phyloP scores from a whole-genome alignment of 179 eudicot genomes.

The Silene noctiflora region DNA sequence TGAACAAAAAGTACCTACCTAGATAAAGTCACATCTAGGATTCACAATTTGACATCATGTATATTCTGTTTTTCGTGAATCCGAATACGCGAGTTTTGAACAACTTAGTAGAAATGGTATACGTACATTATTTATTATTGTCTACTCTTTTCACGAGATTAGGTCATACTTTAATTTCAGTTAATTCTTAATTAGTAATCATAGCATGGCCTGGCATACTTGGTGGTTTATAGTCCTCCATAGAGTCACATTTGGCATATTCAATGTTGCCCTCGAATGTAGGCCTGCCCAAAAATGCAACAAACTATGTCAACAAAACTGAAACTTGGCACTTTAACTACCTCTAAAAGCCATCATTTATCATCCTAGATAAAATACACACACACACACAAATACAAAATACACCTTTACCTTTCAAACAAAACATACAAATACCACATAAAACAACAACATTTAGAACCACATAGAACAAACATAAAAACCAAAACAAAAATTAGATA shows the following conservation, averaged over 20 bases:
- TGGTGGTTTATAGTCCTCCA: background rate
- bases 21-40: too few species aligned
- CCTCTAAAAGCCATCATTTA: conserved; percentile 8
- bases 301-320: background rate
- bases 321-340: conserved; percentile 4
- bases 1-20: too few species aligned
- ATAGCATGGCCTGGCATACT: background rate
- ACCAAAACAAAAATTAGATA: background rate
- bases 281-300: background rate
- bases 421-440: background rate
- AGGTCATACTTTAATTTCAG: too few species aligned
- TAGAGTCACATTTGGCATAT: background rate
- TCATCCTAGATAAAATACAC: background rate
- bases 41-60: too few species aligned
- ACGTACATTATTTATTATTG: too few species aligned
- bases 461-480: background rate
- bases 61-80: too few species aligned
- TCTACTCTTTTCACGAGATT: too few species aligned
- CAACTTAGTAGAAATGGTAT: too few species aligned
- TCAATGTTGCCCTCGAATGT: conserved; percentile 5
- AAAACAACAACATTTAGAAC: too few species aligned
- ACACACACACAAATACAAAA: background rate
- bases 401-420: background rate
- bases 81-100: too few species aligned
- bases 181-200: too few species aligned